These are phyloP conservation scores for Panicum hallii DNA, from an alignment of 202 grass and related monocot species.

Conservation along the genomic window DNA sequence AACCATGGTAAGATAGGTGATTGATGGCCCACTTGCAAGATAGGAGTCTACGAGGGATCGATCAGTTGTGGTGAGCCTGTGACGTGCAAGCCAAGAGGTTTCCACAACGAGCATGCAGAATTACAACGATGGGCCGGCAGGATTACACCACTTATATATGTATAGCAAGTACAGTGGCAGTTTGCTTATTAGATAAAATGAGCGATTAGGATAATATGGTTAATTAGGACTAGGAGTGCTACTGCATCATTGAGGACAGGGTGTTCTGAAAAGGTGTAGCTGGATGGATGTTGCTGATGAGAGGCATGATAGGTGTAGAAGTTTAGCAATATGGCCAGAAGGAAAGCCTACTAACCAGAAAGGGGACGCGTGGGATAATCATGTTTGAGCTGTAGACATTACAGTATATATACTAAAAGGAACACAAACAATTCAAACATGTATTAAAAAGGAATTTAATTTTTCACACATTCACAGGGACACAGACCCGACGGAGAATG, in stretches of 20 bases:
- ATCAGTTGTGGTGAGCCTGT: neutral
- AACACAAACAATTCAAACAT: neutral
- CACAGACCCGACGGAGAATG: neutral
- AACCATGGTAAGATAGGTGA: neutral
- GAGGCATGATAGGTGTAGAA: neutral
- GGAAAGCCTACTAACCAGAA: neutral
- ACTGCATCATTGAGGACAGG: constrained; percentile 18
- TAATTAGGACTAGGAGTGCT: neutral
- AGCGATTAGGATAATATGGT: neutral
- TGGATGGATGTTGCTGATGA: neutral
- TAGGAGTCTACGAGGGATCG: neutral
- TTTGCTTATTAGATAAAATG: neutral
- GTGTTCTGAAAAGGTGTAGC: constrained; percentile 7
- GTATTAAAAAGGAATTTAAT: neutral
- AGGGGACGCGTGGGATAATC: neutral
- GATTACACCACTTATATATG: neutral
- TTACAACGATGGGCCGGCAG: neutral
- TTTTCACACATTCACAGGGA: neutral
- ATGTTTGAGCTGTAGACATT: neutral
- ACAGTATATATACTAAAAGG: neutral
- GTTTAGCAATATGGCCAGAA: neutral
- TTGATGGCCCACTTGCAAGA: neutral
- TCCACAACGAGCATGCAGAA: neutral
- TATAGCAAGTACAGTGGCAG: neutral
- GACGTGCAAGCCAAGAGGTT: constrained; percentile 27